phyloP scores from a whole-genome alignment of 1,284 basidiomycete species.

The Boletus semigastroideus region DNA sequence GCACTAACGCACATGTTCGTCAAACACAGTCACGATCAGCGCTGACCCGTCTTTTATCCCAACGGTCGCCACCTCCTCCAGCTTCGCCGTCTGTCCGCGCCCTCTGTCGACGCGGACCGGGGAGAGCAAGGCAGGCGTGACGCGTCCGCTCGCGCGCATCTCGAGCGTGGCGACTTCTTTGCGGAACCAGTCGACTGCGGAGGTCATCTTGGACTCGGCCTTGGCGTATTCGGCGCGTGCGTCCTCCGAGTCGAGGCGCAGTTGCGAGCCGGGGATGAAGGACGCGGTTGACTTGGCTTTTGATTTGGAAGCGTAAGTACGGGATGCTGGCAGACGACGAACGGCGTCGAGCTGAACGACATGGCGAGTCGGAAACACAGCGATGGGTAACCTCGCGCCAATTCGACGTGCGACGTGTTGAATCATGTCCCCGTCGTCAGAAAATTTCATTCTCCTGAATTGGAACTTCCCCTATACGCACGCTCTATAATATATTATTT shows the following conservation, averaged over 20 bases:
- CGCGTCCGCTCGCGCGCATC: constrained; percentile 69
- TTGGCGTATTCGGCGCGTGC: constrained; percentile 54
- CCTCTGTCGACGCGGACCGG: constrained; percentile 61
- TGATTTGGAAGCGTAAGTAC: constrained; percentile 34
- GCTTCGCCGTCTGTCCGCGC: constrained; percentile 37
- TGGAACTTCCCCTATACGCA: not conserved
- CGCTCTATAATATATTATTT: not conserved
- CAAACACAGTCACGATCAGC: constrained; percentile 70
- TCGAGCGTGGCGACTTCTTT: constrained; percentile 68
- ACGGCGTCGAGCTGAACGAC: not conserved
- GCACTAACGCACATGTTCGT: constrained; percentile 59
- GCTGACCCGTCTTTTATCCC: constrained; percentile 74
- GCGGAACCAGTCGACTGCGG: constrained; percentile 64
- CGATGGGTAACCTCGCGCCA: not conserved
- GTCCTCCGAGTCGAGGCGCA: constrained; percentile 49
- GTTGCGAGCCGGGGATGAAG: constrained; percentile 57
- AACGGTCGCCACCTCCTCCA: constrained; percentile 74
- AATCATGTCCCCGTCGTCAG: not conserved
- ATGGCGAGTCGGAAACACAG: not conserved
- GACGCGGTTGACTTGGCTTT: constrained; percentile 46
- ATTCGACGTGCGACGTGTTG: constrained; percentile 12
- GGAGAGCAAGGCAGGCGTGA: constrained; percentile 69
- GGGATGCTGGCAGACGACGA: constrained; percentile 2
- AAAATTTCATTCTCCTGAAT: not conserved
- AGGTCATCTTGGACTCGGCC: constrained; percentile 61